phyloP scores from a whole-genome alignment of 169 alveolate species.

The Plasmodium inui region DNA sequence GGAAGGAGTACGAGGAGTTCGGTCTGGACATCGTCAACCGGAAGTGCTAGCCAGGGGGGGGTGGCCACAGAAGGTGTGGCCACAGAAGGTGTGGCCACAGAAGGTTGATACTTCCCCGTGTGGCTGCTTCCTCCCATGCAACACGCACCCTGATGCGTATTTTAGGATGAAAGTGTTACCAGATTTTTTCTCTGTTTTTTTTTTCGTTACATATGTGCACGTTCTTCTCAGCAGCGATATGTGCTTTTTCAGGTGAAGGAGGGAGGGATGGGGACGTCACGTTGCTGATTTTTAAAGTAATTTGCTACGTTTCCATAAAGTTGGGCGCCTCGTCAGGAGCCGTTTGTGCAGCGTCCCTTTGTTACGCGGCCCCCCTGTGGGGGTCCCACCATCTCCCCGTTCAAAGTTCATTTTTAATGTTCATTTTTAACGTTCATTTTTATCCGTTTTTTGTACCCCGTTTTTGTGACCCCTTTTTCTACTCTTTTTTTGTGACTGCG shows the following conservation, averaged over 20 bases:
- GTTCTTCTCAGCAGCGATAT: background rate
- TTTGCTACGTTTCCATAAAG: background rate
- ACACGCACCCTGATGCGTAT: background rate
- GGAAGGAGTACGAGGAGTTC: slow-evolving; percentile 50
- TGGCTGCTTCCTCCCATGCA: background rate
- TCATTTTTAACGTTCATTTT: background rate
- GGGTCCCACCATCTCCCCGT: background rate
- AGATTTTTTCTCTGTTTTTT: background rate
- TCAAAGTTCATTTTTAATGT: background rate
- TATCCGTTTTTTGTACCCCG: background rate
- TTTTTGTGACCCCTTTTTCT: background rate
- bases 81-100: too few relatives aligned
- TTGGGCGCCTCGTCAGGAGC: background rate
- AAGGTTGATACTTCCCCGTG: background rate
- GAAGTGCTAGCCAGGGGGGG: slow-evolving; percentile 2
- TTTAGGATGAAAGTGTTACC: background rate
- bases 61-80: too few relatives aligned
- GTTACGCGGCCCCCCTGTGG: background rate
- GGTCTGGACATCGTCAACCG: slow-evolving; percentile 48
- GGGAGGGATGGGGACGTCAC: background rate
- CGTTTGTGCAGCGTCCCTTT: background rate
- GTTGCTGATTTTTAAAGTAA: background rate
- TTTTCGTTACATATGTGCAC: background rate
- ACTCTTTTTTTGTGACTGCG: background rate
- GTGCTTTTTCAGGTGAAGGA: background rate